A percentile compares a stretch with the other conserved stretches of the same genome.
These are phyloP conservation scores for Nakazawaea populi DNA, from an alignment of 805 yeast genomes.

Conservation along the genomic window DNA sequence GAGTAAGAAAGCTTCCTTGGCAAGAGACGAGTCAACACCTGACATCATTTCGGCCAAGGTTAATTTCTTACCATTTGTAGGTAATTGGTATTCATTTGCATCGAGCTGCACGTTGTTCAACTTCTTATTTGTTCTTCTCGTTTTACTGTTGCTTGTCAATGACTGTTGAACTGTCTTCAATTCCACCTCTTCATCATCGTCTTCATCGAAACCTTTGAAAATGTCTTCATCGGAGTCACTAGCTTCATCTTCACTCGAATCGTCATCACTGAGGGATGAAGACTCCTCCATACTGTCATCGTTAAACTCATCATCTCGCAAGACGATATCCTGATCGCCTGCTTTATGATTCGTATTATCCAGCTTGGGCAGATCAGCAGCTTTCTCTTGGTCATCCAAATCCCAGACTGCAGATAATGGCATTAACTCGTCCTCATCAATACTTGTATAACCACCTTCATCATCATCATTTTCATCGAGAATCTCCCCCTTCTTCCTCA, in stretches of 20 bases:
- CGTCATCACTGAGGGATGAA: slow-evolving; percentile 17
- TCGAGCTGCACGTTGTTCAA: slow-evolving; percentile 46
- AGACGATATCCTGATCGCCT: slow-evolving; percentile 19
- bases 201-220: slow-evolving; percentile 29
- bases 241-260: slow-evolving; percentile 19
- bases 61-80: slow-evolving; percentile 53
- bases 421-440: slow-evolving; percentile 71
- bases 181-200: slow-evolving; percentile 46
- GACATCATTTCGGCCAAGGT: slow-evolving; percentile 73
- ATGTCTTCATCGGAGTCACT: slow-evolving; percentile 18
- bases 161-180: slow-evolving; percentile 40
- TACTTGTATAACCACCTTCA: slow-evolving; percentile 63
- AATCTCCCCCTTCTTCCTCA: slow-evolving; percentile 25
- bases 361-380: not conserved
- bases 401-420: slow-evolving; percentile 90
- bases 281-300: slow-evolving; percentile 15
- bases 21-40: slow-evolving; percentile 45
- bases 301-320: slow-evolving; percentile 17
- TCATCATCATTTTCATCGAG: slow-evolving; percentile 42
- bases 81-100: slow-evolving; percentile 68
- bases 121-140: slow-evolving; percentile 34
- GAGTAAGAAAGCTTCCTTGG: slow-evolving; percentile 45
- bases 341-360: slow-evolving; percentile 17
- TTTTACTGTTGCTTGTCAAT: slow-evolving; percentile 29
- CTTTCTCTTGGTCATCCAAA: slow-evolving; percentile 50